phyloP scores from a whole-genome alignment of 495 filamentous ascomycete species.

The Emericellopsis terricola region DNA sequence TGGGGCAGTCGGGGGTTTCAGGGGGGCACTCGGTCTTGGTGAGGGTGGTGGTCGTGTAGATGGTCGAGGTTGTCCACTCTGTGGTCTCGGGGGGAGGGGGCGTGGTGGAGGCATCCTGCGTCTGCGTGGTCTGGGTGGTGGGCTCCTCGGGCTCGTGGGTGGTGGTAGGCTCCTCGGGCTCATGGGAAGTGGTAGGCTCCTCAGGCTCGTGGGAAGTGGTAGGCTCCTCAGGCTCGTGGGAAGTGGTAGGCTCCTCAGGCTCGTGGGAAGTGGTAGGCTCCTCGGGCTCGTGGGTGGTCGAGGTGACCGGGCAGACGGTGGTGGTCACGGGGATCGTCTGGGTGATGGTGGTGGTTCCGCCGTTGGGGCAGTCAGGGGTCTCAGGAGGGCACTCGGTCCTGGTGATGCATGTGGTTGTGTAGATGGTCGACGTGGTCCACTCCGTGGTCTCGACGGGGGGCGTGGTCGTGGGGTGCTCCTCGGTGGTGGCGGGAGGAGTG shows the following conservation, averaged over 20 bases:
- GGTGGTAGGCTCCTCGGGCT: neutral
- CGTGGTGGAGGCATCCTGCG: neutral
- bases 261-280: neutral
- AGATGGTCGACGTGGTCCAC: conserved; percentile 9
- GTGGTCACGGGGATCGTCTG: conserved; percentile 10
- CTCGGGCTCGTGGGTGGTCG: conserved; percentile 1
- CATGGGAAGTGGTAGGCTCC: neutral
- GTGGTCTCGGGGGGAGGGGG: neutral
- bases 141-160: neutral
- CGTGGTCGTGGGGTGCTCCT: conserved; percentile 4
- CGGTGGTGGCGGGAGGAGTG: conserved; percentile 8
- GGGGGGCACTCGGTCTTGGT: conserved; percentile 18
- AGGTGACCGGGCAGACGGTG: conserved; percentile 15
- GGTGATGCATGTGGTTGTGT: conserved; percentile 8
- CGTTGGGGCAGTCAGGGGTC: conserved; percentile 25
- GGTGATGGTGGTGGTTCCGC: conserved; percentile 9
- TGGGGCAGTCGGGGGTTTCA: conserved; percentile 12
- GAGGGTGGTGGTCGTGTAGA: conserved; percentile 15
- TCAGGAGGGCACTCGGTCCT: conserved; percentile 7
- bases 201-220: neutral
- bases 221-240: neutral
- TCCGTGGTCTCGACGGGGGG: conserved; percentile 9
- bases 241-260: neutral
- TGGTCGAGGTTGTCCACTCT: conserved; percentile 15
- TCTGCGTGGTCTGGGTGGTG: neutral